Conservation (phyloP, 768 basidiomycete species). For the Rhizopogon salebrosus region DNA sequence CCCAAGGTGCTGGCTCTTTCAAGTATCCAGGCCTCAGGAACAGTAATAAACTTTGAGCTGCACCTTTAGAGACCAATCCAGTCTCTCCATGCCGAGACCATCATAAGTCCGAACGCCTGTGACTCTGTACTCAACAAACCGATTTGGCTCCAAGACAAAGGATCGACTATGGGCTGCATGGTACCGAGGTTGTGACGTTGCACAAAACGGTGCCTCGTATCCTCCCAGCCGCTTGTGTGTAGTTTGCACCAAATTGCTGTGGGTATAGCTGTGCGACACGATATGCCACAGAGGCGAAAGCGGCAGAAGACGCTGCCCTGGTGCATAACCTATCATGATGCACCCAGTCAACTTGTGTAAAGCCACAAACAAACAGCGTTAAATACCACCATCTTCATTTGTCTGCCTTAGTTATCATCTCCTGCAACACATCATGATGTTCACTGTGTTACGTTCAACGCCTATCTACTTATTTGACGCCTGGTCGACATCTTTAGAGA, state of each 20-base stretch:
- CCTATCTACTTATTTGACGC: too few species aligned
- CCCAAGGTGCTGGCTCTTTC: too few species aligned
- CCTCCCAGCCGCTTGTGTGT: conserved; percentile 24
- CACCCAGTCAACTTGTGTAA: too few species aligned
- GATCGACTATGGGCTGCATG: conserved; percentile 32
- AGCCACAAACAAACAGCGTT: too few species aligned
- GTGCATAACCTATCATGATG: too few species aligned
- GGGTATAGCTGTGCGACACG: conserved; percentile 27
- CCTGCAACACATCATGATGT: too few species aligned
- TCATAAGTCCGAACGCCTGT: conserved; percentile 15
- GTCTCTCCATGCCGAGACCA: conserved; percentile 17
- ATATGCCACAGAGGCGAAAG: conserved; percentile 17
- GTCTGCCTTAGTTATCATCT: too few species aligned
- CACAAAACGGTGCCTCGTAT: conserved; percentile 27
- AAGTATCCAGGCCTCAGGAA: too few species aligned
- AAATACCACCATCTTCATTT: too few species aligned
- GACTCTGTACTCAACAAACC: conserved; percentile 14
- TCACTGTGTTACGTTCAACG: too few species aligned
- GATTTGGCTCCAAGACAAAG: conserved; percentile 25
- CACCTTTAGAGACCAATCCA: neutral
- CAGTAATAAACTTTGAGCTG: too few species aligned
- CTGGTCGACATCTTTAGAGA: too few species aligned
- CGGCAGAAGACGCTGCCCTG: conserved; percentile 30
- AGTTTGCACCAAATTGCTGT: conserved; percentile 23
- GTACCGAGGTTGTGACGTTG: conserved; percentile 31